phyloP scores from a whole-genome alignment of 2,329 filamentous ascomycete species.

The Fusarium dimerum region DNA sequence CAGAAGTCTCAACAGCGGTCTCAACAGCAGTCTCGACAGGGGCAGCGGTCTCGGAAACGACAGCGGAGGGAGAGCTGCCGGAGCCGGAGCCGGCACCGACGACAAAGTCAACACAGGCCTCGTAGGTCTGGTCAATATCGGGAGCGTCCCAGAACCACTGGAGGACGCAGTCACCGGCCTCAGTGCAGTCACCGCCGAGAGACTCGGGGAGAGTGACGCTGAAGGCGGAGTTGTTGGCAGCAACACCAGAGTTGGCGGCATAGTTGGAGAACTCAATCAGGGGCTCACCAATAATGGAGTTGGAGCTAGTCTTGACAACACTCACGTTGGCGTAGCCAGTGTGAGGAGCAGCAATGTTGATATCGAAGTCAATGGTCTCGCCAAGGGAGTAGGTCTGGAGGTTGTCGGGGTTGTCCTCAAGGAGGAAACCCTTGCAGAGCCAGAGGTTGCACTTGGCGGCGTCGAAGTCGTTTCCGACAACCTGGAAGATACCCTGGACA shows the following conservation, averaged over 20 bases:
- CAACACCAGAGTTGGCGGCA: conserved; percentile 45
- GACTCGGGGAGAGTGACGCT: conserved; percentile 54
- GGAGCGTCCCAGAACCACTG: conserved; percentile 65
- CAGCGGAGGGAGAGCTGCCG: conserved; percentile 2
- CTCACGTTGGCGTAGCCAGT: conserved; percentile 55
- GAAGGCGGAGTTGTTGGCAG: conserved; percentile 50
- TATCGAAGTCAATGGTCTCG: conserved; percentile 44
- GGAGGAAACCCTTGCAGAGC: conserved; percentile 49
- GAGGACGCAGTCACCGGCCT: conserved; percentile 51
- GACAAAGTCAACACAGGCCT: conserved; percentile 61
- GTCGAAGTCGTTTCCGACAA: conserved; percentile 27
- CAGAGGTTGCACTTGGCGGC: conserved; percentile 40
- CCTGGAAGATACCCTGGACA: conserved; percentile 38
- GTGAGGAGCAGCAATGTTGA: conserved; percentile 45
- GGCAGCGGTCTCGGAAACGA: not conserved
- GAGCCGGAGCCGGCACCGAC: conserved; percentile 13
- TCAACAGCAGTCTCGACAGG: conserved; percentile 3
- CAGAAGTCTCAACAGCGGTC: not conserved
- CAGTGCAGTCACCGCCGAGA: conserved; percentile 47
- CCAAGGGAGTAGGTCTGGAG: conserved; percentile 46
- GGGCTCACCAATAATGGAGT: conserved; percentile 52
- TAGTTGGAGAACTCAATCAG: conserved; percentile 58
- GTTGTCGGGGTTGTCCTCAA: conserved; percentile 45
- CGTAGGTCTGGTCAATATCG: conserved; percentile 60
- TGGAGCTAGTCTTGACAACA: conserved; percentile 54